phyloP scores from a whole-genome alignment of 2,329 filamentous ascomycete species.

The Malbranchea zuffiana region DNA sequence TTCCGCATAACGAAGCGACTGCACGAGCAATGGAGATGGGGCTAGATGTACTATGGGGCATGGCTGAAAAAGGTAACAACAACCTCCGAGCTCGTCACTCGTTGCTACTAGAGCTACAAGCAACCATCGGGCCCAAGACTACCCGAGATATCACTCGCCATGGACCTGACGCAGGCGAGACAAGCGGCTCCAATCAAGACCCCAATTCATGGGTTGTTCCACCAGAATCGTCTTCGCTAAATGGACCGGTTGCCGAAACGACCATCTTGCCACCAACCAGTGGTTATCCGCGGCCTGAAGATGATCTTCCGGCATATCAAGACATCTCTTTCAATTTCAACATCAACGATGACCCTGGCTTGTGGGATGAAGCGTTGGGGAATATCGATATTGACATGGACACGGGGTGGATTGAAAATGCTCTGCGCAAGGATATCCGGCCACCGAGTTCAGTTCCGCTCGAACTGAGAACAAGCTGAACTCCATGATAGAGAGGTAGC shows the following conservation, averaged over 20 bases:
- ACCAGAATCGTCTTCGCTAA: too few species aligned
- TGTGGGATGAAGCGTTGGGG: slow-evolving; percentile 34
- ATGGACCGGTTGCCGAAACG: slow-evolving; percentile 8
- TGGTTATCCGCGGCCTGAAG: slow-evolving; percentile 17
- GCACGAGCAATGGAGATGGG: slow-evolving; percentile 37
- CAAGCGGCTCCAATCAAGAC: slow-evolving; percentile 3
- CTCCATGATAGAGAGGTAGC: too few species aligned
- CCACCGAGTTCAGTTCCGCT: neutral
- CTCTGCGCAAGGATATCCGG: neutral
- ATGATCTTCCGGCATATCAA: slow-evolving; percentile 16
- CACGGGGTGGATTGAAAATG: slow-evolving; percentile 24
- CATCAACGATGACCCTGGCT: slow-evolving; percentile 28
- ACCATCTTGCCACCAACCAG: slow-evolving; percentile 17
- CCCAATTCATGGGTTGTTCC: too few species aligned
- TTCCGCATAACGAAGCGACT: slow-evolving; percentile 37
- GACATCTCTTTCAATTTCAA: slow-evolving; percentile 24
- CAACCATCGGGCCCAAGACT: slow-evolving; percentile 19
- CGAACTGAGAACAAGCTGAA: too few species aligned
- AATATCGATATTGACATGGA: slow-evolving; percentile 35
- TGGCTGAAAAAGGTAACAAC: slow-evolving; percentile 45
- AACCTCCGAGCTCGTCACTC: slow-evolving; percentile 36
- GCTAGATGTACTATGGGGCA: slow-evolving; percentile 38
- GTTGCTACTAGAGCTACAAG: slow-evolving; percentile 29
- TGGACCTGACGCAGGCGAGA: slow-evolving; percentile 1
- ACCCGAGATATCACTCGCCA: slow-evolving; percentile 3